Evolutionary conservation across 2,329 filamentous ascomycete genomes (phyloP).

Genomic region (Lasiodiplodia hormozganensis): DNA sequence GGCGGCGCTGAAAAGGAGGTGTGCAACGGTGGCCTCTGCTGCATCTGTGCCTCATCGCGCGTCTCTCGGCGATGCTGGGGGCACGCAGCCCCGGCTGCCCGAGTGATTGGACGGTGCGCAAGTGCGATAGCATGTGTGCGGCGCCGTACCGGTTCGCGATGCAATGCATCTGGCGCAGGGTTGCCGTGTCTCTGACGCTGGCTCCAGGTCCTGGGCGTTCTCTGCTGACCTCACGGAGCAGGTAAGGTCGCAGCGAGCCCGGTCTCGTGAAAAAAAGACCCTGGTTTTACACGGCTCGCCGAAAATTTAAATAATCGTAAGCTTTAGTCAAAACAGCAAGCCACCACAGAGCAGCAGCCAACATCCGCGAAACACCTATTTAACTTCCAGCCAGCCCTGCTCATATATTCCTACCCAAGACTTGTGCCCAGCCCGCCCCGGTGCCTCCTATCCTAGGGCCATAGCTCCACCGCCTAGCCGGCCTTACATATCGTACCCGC

Average conservation of each 20-base stretch:
- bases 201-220: background rate
- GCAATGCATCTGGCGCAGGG: background rate
- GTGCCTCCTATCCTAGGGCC: slow-evolving; percentile 7
- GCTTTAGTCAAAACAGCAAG: slow-evolving; percentile 28
- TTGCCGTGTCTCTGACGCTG: background rate
- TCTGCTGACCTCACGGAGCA: slow-evolving; percentile 13
- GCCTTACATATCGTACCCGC: slow-evolving; percentile 11
- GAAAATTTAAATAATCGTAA: slow-evolving; percentile 24
- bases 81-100: slow-evolving; percentile 7
- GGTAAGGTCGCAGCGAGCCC: slow-evolving; percentile 1
- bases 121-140: slow-evolving; percentile 2
- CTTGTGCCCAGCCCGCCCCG: slow-evolving; percentile 1
- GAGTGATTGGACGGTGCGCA: slow-evolving; percentile 15
- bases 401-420: background rate
- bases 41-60: slow-evolving; percentile 22
- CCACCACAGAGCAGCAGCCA: slow-evolving; percentile 23
- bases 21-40: slow-evolving; percentile 18
- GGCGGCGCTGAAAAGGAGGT: slow-evolving; percentile 20
- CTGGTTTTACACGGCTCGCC: slow-evolving; percentile 16
- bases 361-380: slow-evolving; percentile 23
- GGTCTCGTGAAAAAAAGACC: slow-evolving; percentile 24
- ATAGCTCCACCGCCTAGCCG: slow-evolving; percentile 16
- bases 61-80: background rate
- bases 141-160: background rate
- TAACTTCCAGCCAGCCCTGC: slow-evolving; percentile 9